Evolutionary conservation across 495 filamentous ascomycete genomes (phyloP), one percentile per base, ranked within the genome.

Genomic region (Annulohypoxylon bovei): DNA sequence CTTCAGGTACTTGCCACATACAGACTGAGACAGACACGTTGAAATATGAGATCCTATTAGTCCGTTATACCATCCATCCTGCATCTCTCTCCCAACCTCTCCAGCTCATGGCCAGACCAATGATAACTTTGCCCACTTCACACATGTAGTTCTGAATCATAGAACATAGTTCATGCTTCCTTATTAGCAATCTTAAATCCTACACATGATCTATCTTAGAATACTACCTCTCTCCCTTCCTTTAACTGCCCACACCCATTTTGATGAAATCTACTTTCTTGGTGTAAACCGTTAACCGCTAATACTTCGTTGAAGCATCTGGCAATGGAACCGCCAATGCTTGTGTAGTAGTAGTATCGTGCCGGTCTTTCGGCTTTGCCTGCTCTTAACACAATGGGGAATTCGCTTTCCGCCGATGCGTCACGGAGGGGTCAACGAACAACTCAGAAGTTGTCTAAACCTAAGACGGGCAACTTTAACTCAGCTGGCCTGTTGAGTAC

Each of bases 381-480:
- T 52, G 55, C 65, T 23, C 40, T 47, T 52, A 69, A 65, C 57
- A 71, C 42, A 27, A 85, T 85, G 83, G 83, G 83, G 53, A 85
- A 84, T 67, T 72, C 79, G 23, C 76, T 81, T 60, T 85, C 83
- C 62, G 57, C 71, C 39, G 81, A 84, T 75, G 75, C 77, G 55
- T 70, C 74, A 40, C 72, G 74, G 77, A 79, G 71, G 67, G 60
- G 73, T 59, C 71, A 68, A 53, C 71, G 70, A 63, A 55, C 75
- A 59, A 71, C 78, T 65, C 82, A 84, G 62, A 84, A 76, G 74
- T 74, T 85, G 54, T 85, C 82, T 35, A 85, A 85, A 72, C 82
- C 83, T 46, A 82, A 77, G 61, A 82, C 76, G 46, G 75, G 75
- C 56, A 80, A 77, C 54, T 79, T 77, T 79, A 71, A 77, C 33